A percentile compares a stretch with the other conserved stretches of the same genome.
Conservation (phyloP, 1,284 basidiomycete species). For the Clitocybe nebularis region DNA sequence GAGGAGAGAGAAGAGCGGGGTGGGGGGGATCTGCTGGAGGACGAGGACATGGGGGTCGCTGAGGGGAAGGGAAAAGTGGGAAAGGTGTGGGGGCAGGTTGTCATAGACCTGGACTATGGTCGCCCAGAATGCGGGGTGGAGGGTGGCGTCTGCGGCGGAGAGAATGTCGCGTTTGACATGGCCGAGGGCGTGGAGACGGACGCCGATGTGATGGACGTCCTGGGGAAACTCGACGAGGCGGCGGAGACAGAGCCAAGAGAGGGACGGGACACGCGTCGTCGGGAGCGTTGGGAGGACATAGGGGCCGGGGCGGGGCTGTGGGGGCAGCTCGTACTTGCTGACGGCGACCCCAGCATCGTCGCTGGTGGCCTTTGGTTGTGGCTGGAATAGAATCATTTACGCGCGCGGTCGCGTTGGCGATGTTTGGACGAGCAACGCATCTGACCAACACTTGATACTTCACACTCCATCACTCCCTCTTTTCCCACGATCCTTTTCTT, state of each 20-base stretch:
- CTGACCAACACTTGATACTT: no score
- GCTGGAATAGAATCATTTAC: conserved; percentile 8
- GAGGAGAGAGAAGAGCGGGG: conserved; percentile 54
- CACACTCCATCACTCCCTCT: conserved; percentile 4
- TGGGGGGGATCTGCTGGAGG: conserved; percentile 53
- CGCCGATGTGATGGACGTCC: conserved; percentile 18
- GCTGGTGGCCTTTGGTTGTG: conserved; percentile 5
- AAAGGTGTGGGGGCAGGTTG: conserved; percentile 43
- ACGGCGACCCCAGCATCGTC: conserved; percentile 17
- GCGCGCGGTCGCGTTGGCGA: no score
- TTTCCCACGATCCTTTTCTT: conserved; percentile 10
- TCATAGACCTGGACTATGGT: conserved; percentile 55
- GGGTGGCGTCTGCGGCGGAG: conserved; percentile 34
- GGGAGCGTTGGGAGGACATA: conserved; percentile 12
- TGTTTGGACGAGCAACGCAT: no score
- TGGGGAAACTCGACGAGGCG: conserved; percentile 19
- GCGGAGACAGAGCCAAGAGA: conserved; percentile 23
- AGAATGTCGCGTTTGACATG: conserved; percentile 17
- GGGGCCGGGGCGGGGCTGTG: conserved; percentile 19
- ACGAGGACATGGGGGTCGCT: conserved; percentile 49
- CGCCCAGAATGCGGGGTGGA: conserved; percentile 62
- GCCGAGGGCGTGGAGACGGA: conserved; percentile 19
- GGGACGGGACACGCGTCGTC: conserved; percentile 19
- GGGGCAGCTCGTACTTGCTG: conserved; percentile 17
- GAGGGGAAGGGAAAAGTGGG: conserved; percentile 44